phyloP scores from a whole-genome alignment of 345 rosid genomes.

The Eucalyptus tenuipes region DNA sequence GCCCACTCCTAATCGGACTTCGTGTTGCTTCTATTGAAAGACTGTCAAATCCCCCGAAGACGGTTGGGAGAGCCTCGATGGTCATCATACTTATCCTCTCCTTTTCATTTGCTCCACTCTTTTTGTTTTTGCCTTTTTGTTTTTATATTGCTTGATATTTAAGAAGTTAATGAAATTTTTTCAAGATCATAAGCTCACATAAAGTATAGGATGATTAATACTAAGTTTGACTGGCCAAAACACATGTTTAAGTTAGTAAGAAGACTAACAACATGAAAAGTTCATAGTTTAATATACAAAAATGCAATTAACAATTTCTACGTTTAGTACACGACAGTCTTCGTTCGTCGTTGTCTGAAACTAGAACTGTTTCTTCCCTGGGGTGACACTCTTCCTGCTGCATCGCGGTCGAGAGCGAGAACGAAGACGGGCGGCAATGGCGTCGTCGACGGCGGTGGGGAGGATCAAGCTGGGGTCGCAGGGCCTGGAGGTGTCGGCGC shows the following conservation, averaged over 20 bases:
- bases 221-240: neutral
- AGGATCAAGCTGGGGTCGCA: slow-evolving; percentile 37
- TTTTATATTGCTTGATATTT: no score
- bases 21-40: no score
- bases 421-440: slow-evolving; percentile 1
- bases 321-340: neutral
- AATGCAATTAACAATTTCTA: accelerated
- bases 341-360: neutral
- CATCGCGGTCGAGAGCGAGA: neutral
- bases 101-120: no score
- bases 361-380: neutral
- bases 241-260: neutral
- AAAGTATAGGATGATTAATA: no score
- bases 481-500: slow-evolving; percentile 41
- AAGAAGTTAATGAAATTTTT: no score
- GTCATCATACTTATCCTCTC: no score
- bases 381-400: neutral
- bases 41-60: no score
- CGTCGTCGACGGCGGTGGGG: neutral
- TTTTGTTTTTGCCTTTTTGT: no score
- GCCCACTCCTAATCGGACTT: no score
- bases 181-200: no score
- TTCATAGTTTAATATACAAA: neutral
- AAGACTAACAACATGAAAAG: accelerated
- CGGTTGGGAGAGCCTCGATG: no score